Conservation (phyloP, 2,329 filamentous ascomycete genomes). For the Capronia coronata region DNA sequence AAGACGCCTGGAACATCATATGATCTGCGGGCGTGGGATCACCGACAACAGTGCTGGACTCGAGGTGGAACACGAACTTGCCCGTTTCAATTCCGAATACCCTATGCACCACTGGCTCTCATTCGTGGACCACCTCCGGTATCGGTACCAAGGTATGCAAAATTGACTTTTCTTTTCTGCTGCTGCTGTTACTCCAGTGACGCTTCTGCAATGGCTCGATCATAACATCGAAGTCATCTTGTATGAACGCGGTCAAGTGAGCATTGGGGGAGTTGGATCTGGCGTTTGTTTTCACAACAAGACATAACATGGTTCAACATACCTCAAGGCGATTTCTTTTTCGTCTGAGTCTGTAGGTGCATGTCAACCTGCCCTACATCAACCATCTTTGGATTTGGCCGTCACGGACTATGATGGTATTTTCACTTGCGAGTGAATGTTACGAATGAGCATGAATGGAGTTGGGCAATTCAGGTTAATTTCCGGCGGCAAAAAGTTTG, state of each 20-base stretch:
- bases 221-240: constrained; percentile 62
- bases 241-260: constrained; percentile 36
- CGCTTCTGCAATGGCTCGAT: constrained; percentile 48
- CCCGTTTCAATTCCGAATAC: no score
- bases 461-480: background rate
- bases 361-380: constrained; percentile 26
- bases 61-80: no score
- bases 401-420: background rate
- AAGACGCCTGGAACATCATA: constrained; percentile 91
- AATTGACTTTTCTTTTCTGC: constrained; percentile 8
- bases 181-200: constrained; percentile 13
- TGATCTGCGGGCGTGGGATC: constrained; percentile 47
- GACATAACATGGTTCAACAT: constrained; percentile 67
- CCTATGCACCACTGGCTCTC: no score
- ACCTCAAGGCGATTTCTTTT: constrained; percentile 44
- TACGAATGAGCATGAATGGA: background rate
- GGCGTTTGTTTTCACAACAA: constrained; percentile 79
- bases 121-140: no score
- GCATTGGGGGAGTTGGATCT: constrained; percentile 62
- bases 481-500: background rate
- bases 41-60: background rate
- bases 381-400: background rate
- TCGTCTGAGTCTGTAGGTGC: constrained; percentile 28
- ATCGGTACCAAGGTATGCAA: background rate
- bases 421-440: background rate